Base-by-base conservation (phyloP, 257 asterid genomes). In the Solanum clarkiae region DNA sequence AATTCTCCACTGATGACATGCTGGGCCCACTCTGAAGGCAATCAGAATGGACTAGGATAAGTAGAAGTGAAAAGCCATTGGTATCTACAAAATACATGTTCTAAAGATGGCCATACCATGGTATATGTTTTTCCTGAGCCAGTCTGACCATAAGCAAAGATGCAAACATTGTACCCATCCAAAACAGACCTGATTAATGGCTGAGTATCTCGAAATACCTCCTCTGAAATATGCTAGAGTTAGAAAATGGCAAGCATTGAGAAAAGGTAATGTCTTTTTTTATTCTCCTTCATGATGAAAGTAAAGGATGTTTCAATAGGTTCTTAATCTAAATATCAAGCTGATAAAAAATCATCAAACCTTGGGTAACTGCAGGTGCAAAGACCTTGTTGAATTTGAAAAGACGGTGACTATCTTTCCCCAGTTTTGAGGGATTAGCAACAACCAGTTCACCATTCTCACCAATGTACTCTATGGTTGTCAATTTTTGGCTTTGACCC, bases 41-140 rank as follows among this genome's bases (percentile, higher is more conserved):
- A 51, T 82, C n/a, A 83, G 20, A 84, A 89, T 68, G 60, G 63
- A 84, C 70, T 83, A 53, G 86, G 85, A 75, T 81, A 44, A 55
- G 87, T 59, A 55, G 86, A 36, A 42, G 84, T 44, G 36, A 80
- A 72, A 15, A 71, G 84, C 44, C 74, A 53, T 82, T 36, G 80
- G 71, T 59, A 54, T 29, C n/a, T 51, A 49, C 53, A 84, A 15
- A 82, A 62, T 65, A 60, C 44, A 62, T 42, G 42, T 69, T 74
- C 47, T 16, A 80, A 70, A 57, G 63, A 84, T 22, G 51, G 62
- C 59, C 90, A 81, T 89, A 96, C 99, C 99, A 96, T 96, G 24
- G 99, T 96, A 85, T 94, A 96, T 84, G 99, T 95, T 90, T 95
- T 95, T 72, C 99, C 99, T 0, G 99, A 95, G 74, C 99, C 99